phyloP scores from a whole-genome alignment of 129 eudicot species.

The Cynara cardunculus region DNA sequence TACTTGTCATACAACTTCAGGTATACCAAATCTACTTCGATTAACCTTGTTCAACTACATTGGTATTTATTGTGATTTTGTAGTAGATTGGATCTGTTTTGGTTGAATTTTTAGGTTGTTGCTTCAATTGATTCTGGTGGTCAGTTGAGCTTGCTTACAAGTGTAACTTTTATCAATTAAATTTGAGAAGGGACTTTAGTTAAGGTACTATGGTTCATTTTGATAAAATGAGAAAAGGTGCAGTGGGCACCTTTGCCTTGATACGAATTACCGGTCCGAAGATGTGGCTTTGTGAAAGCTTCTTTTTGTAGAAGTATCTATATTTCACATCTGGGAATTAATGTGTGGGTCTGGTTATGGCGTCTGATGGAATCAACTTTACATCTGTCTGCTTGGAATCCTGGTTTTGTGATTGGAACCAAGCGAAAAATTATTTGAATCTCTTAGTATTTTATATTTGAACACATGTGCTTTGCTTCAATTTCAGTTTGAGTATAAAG shows the following conservation, averaged over 20 bases:
- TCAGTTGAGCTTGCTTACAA: conserved; percentile 29
- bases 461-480: neutral
- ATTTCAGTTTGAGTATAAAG: neutral
- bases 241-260: neutral
- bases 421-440: neutral
- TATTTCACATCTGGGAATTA: neutral
- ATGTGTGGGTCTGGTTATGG: neutral
- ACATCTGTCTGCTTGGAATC: conserved; percentile 3
- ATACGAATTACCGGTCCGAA: neutral
- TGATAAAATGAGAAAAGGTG: neutral
- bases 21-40: conserved; percentile 31
- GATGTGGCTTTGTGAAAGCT: neutral
- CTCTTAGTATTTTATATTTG: neutral
- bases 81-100: conserved; percentile 47
- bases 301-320: neutral
- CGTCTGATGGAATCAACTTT: conserved; percentile 3
- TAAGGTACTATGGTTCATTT: neutral
- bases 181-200: neutral
- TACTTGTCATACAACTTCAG: conserved; percentile 73
- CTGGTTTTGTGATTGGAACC: neutral
- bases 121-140: conserved; percentile 34
- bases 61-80: conserved; percentile 5
- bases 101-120: conserved; percentile 12
- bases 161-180: conserved; percentile 1
- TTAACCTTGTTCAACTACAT: conserved; percentile 3